Evolutionary conservation across 2,329 filamentous ascomycete species (phyloP).

Genomic region (Zymoseptoria ardabiliae): DNA sequence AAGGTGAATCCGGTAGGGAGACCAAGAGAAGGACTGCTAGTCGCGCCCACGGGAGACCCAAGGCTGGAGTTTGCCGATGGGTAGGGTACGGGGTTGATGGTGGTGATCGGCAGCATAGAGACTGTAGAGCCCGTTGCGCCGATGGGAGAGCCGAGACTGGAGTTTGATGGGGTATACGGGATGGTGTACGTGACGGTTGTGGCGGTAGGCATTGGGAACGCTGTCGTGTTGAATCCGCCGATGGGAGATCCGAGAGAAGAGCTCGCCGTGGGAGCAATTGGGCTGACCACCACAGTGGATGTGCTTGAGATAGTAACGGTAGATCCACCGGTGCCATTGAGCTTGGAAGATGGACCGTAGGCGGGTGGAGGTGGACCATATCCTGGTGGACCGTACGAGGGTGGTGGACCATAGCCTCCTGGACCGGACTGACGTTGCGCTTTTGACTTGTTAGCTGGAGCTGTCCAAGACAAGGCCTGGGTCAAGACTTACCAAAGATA

Average conservation of each 20-base stretch:
- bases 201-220: background rate
- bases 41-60: background rate
- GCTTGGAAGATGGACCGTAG: slow-evolving; percentile 3
- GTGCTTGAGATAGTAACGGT: background rate
- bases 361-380: slow-evolving; percentile 2
- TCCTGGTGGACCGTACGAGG: slow-evolving; percentile 3
- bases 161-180: background rate
- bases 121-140: background rate
- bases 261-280: slow-evolving; percentile 1
- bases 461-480: background rate
- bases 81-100: background rate
- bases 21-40: background rate
- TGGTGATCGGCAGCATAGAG: background rate
- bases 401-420: background rate
- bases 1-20: background rate
- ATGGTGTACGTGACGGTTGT: background rate
- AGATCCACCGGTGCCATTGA: slow-evolving; percentile 4
- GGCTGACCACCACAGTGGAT: slow-evolving; percentile 1
- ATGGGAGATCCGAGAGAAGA: slow-evolving; percentile 4
- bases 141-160: background rate
- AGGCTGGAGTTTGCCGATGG: background rate
- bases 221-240: slow-evolving; percentile 2
- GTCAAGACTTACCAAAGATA: slow-evolving; percentile 1
- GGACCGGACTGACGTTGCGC: background rate
- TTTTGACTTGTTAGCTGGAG: background rate